Conservation (phyloP, 2,329 filamentous ascomycete genomes). For the Apiospora aurea region DNA sequence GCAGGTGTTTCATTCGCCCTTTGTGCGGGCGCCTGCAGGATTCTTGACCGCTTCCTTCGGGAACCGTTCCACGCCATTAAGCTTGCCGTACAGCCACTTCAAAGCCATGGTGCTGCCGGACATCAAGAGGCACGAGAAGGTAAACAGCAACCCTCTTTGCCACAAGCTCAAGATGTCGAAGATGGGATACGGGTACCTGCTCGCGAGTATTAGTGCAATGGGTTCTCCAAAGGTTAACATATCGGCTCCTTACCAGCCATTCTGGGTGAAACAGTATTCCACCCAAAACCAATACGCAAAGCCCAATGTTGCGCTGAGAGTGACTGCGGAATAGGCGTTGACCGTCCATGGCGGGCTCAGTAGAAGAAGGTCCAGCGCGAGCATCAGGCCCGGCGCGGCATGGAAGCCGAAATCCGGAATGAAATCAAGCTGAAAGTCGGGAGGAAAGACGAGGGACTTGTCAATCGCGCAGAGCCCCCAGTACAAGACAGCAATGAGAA, state of each 20-base stretch:
- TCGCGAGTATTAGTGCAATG: conserved; percentile 6
- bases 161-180: conserved; percentile 72
- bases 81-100: conserved; percentile 71
- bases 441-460: conserved; percentile 58
- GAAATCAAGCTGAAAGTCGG: conserved; percentile 62
- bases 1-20: conserved; percentile 29
- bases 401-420: conserved; percentile 70
- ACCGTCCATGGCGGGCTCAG: conserved; percentile 78
- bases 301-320: conserved; percentile 64
- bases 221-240: background rate
- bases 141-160: conserved; percentile 74
- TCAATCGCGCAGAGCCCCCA: conserved; percentile 71
- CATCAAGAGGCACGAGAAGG: conserved; percentile 73
- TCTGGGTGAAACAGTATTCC: conserved; percentile 72
- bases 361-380: conserved; percentile 70
- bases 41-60: conserved; percentile 43
- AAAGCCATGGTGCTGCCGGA: conserved; percentile 71
- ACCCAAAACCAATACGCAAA: conserved; percentile 81
- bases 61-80: conserved; percentile 64
- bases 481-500: conserved; percentile 75
- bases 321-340: conserved; percentile 63
- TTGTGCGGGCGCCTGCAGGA: conserved; percentile 32
- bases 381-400: conserved; percentile 68
- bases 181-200: conserved; percentile 85
- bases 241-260: conserved; percentile 62